Evolutionary conservation across 2,329 filamentous ascomycete species (phyloP).

Genomic region (Xylaria sp.): DNA sequence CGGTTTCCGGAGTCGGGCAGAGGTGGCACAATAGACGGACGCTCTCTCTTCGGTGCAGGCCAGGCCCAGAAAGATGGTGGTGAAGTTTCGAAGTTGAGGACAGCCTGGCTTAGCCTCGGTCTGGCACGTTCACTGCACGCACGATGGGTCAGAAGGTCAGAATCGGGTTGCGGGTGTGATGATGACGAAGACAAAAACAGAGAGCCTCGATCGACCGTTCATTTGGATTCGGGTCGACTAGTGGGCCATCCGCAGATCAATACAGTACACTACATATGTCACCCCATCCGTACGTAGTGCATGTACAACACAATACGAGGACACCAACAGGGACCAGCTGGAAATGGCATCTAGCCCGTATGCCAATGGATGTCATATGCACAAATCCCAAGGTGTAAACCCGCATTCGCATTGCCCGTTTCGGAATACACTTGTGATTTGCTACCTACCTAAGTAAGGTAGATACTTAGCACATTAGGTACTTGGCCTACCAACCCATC

Average conservation of each 20-base stretch:
- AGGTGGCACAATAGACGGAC: not conserved
- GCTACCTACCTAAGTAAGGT: no score
- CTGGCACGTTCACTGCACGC: not conserved
- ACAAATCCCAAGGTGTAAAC: no score
- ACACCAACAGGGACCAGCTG: not conserved
- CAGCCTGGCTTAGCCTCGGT: not conserved
- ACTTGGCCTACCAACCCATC: no score
- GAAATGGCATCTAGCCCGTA: no score
- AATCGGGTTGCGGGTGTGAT: not conserved
- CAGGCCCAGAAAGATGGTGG: not conserved
- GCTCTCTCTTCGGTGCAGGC: no score
- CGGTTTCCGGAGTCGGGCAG: not conserved
- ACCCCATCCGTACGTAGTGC: not conserved
- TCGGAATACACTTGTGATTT: not conserved
- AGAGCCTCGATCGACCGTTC: not conserved
- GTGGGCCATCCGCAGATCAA: constrained; percentile 15
- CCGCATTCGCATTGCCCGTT: not conserved
- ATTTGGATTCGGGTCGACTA: not conserved
- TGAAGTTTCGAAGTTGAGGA: not conserved
- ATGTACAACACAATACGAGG: not conserved
- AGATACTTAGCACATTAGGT: no score
- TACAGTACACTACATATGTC: no score
- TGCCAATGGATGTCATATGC: no score
- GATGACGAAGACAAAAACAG: no score
- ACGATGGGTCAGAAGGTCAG: not conserved